Evolutionary conservation across 495 filamentous ascomycete genomes (phyloP).

Genomic region (Patellaria atrata): DNA sequence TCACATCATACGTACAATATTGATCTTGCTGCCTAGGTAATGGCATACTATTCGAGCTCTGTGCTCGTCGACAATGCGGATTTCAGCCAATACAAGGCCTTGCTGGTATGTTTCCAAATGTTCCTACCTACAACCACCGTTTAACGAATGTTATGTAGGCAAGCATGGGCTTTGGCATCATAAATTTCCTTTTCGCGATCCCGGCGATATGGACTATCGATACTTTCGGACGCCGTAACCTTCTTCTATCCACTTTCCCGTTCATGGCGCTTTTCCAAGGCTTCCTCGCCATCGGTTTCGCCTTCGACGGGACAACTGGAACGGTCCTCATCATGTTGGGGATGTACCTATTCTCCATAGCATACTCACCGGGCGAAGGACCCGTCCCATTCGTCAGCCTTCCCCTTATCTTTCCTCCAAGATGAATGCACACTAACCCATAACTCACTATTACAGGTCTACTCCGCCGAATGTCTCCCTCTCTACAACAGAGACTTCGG

Average conservation of each 20-base stretch:
- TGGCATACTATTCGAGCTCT: slow-evolving; percentile 9
- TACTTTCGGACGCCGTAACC: slow-evolving; percentile 13
- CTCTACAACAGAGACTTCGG: slow-evolving; percentile 14
- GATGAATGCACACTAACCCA: neutral
- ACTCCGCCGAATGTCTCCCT: slow-evolving; percentile 15
- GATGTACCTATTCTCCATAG: slow-evolving; percentile 16
- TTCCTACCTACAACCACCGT: neutral
- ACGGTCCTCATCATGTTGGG: slow-evolving; percentile 1
- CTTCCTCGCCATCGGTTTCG: slow-evolving; percentile 10
- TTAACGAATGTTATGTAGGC: neutral
- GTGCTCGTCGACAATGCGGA: slow-evolving; percentile 6
- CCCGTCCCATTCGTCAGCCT: slow-evolving; percentile 15
- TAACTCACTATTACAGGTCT: slow-evolving; percentile 23
- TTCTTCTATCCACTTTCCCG: slow-evolving; percentile 18
- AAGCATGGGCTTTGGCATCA: slow-evolving; percentile 16
- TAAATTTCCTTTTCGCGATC: slow-evolving; percentile 18
- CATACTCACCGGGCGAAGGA: slow-evolving; percentile 17
- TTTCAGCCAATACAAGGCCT: slow-evolving; percentile 5
- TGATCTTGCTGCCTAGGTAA: too few species aligned
- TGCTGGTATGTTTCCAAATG: slow-evolving; percentile 4
- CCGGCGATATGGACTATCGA: slow-evolving; percentile 17
- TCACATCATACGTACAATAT: too few species aligned
- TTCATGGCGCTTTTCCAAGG: slow-evolving; percentile 12
- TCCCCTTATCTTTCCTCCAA: too few species aligned
- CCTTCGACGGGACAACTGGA: slow-evolving; percentile 2